Conservation (phyloP, 2,329 filamentous ascomycete species). For the Massarina eburnea region DNA sequence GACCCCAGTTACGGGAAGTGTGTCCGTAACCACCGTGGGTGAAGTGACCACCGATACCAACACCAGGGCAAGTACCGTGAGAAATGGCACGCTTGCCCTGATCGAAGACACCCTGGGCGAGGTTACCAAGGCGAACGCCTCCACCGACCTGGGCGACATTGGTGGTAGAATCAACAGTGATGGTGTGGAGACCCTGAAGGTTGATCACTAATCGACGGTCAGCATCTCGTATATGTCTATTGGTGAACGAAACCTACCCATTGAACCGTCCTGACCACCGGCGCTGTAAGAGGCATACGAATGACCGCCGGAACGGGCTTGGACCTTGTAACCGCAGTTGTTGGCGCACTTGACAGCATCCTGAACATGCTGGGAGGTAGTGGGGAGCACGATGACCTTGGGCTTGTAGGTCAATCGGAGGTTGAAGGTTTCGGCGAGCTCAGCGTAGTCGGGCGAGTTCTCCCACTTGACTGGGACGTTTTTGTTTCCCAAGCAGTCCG, state of each 20-base stretch:
- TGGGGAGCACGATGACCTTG: conserved; percentile 59
- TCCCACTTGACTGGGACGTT: conserved; percentile 36
- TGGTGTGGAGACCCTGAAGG: conserved; percentile 49
- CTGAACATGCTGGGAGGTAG: conserved; percentile 56
- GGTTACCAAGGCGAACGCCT: conserved; percentile 52
- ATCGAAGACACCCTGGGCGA: conserved; percentile 37
- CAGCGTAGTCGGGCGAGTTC: conserved; percentile 23
- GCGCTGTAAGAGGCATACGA: conserved; percentile 59
- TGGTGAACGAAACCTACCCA: conserved; percentile 27
- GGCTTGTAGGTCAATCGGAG: conserved; percentile 47
- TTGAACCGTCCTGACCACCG: conserved; percentile 52
- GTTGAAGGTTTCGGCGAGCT: conserved; percentile 42
- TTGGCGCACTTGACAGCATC: conserved; percentile 61
- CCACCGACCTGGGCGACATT: conserved; percentile 50
- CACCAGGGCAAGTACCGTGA: conserved; percentile 57
- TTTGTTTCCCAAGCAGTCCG: conserved; percentile 35
- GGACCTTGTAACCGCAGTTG: conserved; percentile 55
- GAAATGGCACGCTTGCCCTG: conserved; percentile 46
- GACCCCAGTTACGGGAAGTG: conserved; percentile 38
- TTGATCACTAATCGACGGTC: conserved; percentile 42
- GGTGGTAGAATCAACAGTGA: conserved; percentile 45
- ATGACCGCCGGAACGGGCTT: conserved; percentile 66
- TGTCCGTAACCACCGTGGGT: conserved; percentile 42
- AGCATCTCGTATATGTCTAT: not conserved
- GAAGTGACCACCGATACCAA: conserved; percentile 41